Evolutionary conservation across 371 early-diverging fungal species (phyloP).

Genomic region (Saksenaea oblongispora): DNA sequence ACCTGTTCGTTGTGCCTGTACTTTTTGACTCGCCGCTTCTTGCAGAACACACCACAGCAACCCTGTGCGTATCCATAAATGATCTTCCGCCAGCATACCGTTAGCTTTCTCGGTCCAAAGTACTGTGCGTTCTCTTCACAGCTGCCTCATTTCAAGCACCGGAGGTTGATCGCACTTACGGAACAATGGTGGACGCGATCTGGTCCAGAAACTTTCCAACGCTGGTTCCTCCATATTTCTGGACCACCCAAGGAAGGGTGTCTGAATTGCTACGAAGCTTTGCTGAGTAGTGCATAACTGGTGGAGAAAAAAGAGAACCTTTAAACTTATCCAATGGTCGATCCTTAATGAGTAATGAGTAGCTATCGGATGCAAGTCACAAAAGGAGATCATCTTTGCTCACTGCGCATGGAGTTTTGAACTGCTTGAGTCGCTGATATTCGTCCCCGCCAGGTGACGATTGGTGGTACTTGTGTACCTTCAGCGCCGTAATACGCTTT

Average conservation of each 20-base stretch:
- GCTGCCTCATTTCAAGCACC: not conserved
- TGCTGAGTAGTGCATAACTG: not conserved
- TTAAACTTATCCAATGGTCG: not conserved
- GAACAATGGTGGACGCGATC: constrained; percentile 60
- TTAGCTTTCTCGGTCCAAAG: not conserved
- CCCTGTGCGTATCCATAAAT: constrained; percentile 54
- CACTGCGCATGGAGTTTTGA: too few species aligned
- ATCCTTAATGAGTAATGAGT: constrained; percentile 1
- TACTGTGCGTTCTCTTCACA: not conserved
- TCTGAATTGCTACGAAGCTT: constrained; percentile 17
- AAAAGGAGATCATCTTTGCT: constrained; percentile 2
- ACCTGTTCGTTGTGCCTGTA: constrained; percentile 78
- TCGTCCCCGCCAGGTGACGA: not conserved
- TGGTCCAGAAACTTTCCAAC: constrained; percentile 77
- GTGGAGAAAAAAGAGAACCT: not conserved
- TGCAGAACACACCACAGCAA: constrained; percentile 83
- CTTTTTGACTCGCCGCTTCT: constrained; percentile 77
- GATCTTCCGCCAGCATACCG: constrained; percentile 19
- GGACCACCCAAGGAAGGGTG: constrained; percentile 68
- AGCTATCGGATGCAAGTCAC: not conserved
- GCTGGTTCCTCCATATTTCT: constrained; percentile 90
- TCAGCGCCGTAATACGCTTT: too few species aligned
- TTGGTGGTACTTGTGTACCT: too few species aligned
- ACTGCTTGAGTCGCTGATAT: not conserved
- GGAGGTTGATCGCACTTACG: constrained; percentile 36